Base-by-base conservation (phyloP, 2,329 filamentous ascomycete species). In the Torrubiellomyces zombiae region DNA sequence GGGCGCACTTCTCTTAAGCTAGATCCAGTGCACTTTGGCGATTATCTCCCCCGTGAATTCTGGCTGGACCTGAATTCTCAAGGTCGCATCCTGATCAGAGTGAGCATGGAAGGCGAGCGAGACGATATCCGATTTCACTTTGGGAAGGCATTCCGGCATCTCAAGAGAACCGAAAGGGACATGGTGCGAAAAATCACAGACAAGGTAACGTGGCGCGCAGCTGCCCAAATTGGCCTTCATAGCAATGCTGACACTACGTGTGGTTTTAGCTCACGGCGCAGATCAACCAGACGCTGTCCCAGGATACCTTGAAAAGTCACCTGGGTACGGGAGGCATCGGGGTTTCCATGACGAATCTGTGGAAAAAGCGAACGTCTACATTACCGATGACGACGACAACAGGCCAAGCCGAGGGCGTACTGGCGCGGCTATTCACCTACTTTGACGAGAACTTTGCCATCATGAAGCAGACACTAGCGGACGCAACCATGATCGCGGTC, bases 101-200 rank as follows among this genome's bases (percentile, higher is more conserved):
- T 98, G 26, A 94, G 83, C 45, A 98, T 98, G 89, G 89, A 98
- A 54, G 89, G 89, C 25, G 89, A 98, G 53, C 70, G 89, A 33
- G 89, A 98, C 45, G 89, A 98, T 45, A 98, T 98, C 30, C 81
- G 94, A 42, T 98, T 98, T 50, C 86, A 94, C 44, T 95, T 95
- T 50, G 89, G 85, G 39, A 95, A 94, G 53, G 80, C 89, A 14
- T 98, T 98, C 57, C 70, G 89, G 23, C 82, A 86, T 31, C 61
- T 98, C 38, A 95, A 95, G 60, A 72, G 89, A 37, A 92, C 86
- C 1, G 86, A 98, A 55, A 70, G 86, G 41, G 89, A 98, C 49
- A 98, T 98, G 89, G 92, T 91, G 27, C 72, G 89, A 32, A 91
- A 85, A 53, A 89, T 95, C 42, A 95, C 89, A 6, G 89, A 95